Base-by-base conservation (phyloP, 2,329 filamentous ascomycete species). In the Arthrobotrys musiformis region DNA sequence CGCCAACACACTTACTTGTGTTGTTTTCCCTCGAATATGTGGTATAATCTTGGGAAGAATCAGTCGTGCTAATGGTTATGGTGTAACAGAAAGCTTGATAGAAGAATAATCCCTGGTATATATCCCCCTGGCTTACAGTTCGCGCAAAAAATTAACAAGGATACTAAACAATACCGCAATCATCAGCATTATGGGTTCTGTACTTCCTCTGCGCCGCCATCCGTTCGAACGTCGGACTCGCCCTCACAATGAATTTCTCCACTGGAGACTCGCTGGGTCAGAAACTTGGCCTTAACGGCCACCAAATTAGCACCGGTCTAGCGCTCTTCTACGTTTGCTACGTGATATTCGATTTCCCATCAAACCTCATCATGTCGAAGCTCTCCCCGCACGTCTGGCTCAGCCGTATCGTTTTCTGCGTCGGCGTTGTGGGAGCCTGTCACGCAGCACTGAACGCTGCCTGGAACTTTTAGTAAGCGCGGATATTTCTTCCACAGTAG, bases 131-230 rank as follows among this genome's bases (percentile, higher is more conserved):
- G 15, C 2, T 19, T 40, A 4, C n/a, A 42, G 26, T 11, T 7
- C 22, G n/a, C n/a, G n/a, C n/a, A n/a, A n/a, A n/a, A n/a, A 33
- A 24, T 9, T 37, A 13, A 4, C n/a, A 19, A 15, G 35, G 42
- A 15, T 52, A 30, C n/a, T 54, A 48, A 75, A n/a, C 17, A 37
- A 7, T 48, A 48, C 73, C 13, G 70, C 68, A 40, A 66, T n/a
- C 35, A 42, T 17, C 64, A 7, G 26, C 22, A 30, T 94, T 97
- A 84, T 97, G 93, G 93, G 83, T 91, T 15, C 87, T 97, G 15
- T 97, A 97, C 85, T 97, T 97, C 82, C 88, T 97, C 79, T 95
- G 93, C 86, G 95, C 93, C 0, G 93, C 93, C 77, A 95, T 97
- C 81, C 90, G 93, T 63, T 95, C 93, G 81, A 97, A 96, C 84